Evolutionary conservation across 768 basidiomycete genomes (phyloP).

Genomic region (Russula sp.): DNA sequence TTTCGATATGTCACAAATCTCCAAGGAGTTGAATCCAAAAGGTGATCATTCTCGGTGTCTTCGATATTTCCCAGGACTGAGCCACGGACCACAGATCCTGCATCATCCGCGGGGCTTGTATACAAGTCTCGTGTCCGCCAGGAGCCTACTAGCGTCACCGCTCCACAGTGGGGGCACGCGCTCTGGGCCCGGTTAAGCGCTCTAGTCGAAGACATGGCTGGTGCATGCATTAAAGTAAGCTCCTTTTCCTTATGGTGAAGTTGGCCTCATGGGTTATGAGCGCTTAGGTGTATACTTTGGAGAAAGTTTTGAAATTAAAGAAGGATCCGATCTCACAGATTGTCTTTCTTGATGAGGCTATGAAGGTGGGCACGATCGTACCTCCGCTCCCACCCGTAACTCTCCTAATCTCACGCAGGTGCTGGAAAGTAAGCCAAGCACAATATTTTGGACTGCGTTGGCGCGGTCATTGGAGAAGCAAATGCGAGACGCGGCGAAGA

Average conservation of each 20-base stretch:
- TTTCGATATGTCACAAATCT: conserved; percentile 83
- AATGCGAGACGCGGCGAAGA: conserved; percentile 70
- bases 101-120: conserved; percentile 33
- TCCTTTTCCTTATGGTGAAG: not conserved
- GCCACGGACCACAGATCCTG: conserved; percentile 23
- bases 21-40: conserved; percentile 75
- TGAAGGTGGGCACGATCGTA: conserved; percentile 58
- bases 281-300: conserved; percentile 81
- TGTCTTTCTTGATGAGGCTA: conserved; percentile 85
- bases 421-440: conserved; percentile 86
- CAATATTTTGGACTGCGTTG: conserved; percentile 84
- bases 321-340: conserved; percentile 70
- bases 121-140: conserved; percentile 85
- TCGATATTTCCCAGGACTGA: conserved; percentile 19
- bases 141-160: conserved; percentile 83
- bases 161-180: conserved; percentile 77
- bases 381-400: not conserved
- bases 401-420: conserved; percentile 35
- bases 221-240: conserved; percentile 80
- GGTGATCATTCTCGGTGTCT: conserved; percentile 36
- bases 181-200: conserved; percentile 76
- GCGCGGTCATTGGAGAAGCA: conserved; percentile 76
- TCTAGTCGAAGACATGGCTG: conserved; percentile 83
- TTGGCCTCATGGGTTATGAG: not conserved
- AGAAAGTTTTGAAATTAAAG: conserved; percentile 88